Conservation (phyloP, 176 grass and related monocot species). For the Rhynchospora breviuscula region DNA sequence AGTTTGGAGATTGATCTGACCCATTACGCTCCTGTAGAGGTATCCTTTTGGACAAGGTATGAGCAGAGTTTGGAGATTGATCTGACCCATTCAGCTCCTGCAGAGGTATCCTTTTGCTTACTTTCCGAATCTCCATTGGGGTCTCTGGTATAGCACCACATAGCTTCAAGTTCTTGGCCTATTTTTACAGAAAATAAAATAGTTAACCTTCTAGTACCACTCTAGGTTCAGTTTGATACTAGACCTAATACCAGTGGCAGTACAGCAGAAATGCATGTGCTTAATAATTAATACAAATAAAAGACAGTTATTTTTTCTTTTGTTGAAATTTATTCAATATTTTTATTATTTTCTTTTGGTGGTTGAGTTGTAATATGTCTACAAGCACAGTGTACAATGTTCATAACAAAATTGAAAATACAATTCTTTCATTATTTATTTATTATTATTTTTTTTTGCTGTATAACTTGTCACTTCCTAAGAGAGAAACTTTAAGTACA, state of each 20-base stretch:
- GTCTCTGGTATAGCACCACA: constrained; percentile 44
- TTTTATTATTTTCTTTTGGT: neutral
- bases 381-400: neutral
- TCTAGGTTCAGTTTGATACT: neutral
- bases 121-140: constrained; percentile 34
- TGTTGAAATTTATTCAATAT: neutral
- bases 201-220: neutral
- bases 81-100: constrained; percentile 1
- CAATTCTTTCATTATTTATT: neutral
- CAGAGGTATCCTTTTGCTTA: constrained; percentile 21
- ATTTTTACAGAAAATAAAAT: constrained; percentile 23
- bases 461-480: neutral
- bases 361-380: too few species aligned
- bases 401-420: neutral
- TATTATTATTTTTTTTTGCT: neutral
- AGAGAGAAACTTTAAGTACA: neutral
- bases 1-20: constrained; percentile 18
- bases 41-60: neutral
- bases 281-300: neutral
- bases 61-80: neutral
- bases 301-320: too few species aligned
- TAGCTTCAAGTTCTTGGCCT: constrained; percentile 55
- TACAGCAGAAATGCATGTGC: neutral
- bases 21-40: constrained; percentile 23
- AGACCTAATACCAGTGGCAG: neutral